phyloP scores from a whole-genome alignment of 768 basidiomycete genomes.

The Boletus fagicola region DNA sequence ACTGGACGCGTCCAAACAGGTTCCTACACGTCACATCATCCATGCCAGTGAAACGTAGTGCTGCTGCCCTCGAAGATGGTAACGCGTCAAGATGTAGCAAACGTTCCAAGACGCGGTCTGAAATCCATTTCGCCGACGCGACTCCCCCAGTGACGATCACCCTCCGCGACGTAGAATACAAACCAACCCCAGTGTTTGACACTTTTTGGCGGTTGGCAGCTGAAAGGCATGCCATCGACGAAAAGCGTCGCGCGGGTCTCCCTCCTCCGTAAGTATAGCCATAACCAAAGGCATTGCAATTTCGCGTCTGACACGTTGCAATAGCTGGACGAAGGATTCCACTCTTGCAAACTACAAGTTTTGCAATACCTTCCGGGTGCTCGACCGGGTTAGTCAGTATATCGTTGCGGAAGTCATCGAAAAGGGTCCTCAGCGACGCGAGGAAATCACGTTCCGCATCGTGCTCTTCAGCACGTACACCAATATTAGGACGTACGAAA shows the following conservation, averaged over 20 bases:
- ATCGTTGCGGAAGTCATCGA: slow-evolving; percentile 67
- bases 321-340: slow-evolving; percentile 67
- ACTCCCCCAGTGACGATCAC: slow-evolving; percentile 28
- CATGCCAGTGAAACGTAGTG: slow-evolving; percentile 30
- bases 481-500: slow-evolving; percentile 69
- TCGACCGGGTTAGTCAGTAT: slow-evolving; percentile 69
- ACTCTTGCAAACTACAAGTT: slow-evolving; percentile 58
- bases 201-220: slow-evolving; percentile 59
- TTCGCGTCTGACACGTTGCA: slow-evolving; percentile 16
- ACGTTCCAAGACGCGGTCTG: slow-evolving; percentile 23
- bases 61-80: slow-evolving; percentile 7
- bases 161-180: slow-evolving; percentile 39
- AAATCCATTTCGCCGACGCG: slow-evolving; percentile 14
- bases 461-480: slow-evolving; percentile 71
- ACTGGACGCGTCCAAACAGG: not conserved
- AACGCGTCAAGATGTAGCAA: slow-evolving; percentile 18
- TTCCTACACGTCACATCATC: not conserved
- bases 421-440: slow-evolving; percentile 56
- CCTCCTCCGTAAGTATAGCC: slow-evolving; percentile 50
- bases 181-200: slow-evolving; percentile 54
- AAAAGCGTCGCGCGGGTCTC: slow-evolving; percentile 47
- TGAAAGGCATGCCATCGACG: slow-evolving; percentile 58
- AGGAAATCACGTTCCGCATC: slow-evolving; percentile 71
- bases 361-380: slow-evolving; percentile 73
- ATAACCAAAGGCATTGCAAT: not conserved